phyloP scores from a whole-genome alignment of 2,329 filamentous ascomycete genomes.

The Pseudocercospora fijiensis region DNA sequence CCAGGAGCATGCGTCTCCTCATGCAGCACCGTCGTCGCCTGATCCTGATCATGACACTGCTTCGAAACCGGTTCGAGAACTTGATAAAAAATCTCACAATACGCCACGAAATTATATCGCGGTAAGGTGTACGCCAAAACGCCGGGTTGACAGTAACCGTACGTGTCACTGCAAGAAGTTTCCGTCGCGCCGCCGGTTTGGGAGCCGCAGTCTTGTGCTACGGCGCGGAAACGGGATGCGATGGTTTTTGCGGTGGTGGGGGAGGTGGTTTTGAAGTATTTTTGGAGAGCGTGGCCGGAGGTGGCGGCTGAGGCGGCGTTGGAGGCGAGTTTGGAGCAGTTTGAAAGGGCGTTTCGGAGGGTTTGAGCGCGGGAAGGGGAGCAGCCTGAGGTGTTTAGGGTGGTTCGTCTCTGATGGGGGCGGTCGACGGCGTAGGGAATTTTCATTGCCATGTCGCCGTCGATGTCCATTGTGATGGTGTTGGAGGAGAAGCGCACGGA shows the following conservation, averaged over 20 bases:
- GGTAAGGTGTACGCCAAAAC: slow-evolving; percentile 62
- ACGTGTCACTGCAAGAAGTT: slow-evolving; percentile 61
- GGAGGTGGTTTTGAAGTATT: slow-evolving; percentile 64
- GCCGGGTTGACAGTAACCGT: slow-evolving; percentile 51
- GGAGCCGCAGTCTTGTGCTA: slow-evolving; percentile 58
- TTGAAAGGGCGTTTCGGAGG: slow-evolving; percentile 53
- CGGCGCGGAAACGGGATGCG: slow-evolving; percentile 51
- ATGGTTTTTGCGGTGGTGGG: slow-evolving; percentile 51
- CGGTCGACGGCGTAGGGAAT: slow-evolving; percentile 26
- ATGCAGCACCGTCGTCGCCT: slow-evolving; percentile 63
- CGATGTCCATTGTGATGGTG: slow-evolving; percentile 56
- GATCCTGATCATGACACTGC: slow-evolving; percentile 63
- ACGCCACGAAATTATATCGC: slow-evolving; percentile 54
- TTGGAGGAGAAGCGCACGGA: slow-evolving; percentile 61
- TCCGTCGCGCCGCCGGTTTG: slow-evolving; percentile 50
- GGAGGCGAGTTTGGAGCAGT: slow-evolving; percentile 56
- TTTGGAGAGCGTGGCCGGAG: slow-evolving; percentile 53
- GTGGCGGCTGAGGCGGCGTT: slow-evolving; percentile 54
- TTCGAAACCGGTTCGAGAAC: slow-evolving; percentile 51
- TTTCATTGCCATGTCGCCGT: slow-evolving; percentile 41
- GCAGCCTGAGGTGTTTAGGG: slow-evolving; percentile 54
- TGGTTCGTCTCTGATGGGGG: slow-evolving; percentile 51
- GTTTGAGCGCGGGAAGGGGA: slow-evolving; percentile 48
- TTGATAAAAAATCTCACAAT: slow-evolving; percentile 62
- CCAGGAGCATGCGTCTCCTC: slow-evolving; percentile 63